Base-by-base conservation (phyloP, 2,329 filamentous ascomycete species). In the Diaporthe australafricana region DNA sequence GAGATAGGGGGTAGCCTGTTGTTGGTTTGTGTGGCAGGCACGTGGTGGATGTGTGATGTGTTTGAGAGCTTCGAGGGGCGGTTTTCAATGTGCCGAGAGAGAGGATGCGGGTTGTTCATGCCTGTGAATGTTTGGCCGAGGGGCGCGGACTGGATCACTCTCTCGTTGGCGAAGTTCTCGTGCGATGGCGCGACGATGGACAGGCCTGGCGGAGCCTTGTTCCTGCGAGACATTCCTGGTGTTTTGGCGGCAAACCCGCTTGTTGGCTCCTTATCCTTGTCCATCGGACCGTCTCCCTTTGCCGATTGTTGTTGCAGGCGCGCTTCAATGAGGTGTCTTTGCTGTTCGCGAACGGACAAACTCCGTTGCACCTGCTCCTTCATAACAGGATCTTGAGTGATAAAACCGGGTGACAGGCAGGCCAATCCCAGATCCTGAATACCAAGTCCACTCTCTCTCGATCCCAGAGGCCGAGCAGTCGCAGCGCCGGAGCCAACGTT, bases 381-480 rank as follows among this genome's bases (percentile, higher is more conserved):
- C 94, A 98, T 97, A 25, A 93, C 89, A n/a, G 96, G 96, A 82
- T 99, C 95, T 77, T 98, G 94, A 20, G 96, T 98, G 76, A 97
- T 92, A 79, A 99, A 98, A 68, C 96, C 96, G 0, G 96, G 96
- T 2, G 96, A 98, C 70, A 99, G 87, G 79, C 96, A 99, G 52
- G 96, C 96, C 70, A 98, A 88, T 71, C 96, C 96, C 32, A 98
- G 93, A 82, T 98, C 94, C 78, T 97, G 95, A 79, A 98, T 96
- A 52, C 89, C 93, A 47, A 96, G 84, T 27, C 92, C 90, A 72
- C 71, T 70, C 27, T 97, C 94, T 76, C 94, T 90, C 30, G 92
- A 92, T 11, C 94, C 96, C 82, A 97, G 86, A 47, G 94, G 92
- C 48, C 94, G 90, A 66, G 91, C 91, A 7, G 92, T 89, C 40